Evolutionary conservation across 2,329 filamentous ascomycete genomes (phyloP).

Genomic region (Arthrobotrys pseudoclavata): DNA sequence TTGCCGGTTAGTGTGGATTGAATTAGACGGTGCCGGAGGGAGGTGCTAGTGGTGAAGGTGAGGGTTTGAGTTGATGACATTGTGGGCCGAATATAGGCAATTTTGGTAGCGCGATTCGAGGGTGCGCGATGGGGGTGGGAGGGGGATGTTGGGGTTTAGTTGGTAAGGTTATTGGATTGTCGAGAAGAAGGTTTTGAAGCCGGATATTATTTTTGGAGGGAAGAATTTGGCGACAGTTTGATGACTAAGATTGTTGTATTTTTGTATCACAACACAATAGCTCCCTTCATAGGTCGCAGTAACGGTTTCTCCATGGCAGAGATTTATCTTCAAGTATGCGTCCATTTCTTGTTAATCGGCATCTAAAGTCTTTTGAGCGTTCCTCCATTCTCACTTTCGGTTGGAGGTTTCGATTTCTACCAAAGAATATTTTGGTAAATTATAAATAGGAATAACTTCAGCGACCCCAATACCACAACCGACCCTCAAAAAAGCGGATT

Average conservation of each 20-base stretch:
- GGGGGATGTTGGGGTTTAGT: not conserved
- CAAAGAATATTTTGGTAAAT: no score
- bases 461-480: no score
- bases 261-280: not conserved
- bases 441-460: no score
- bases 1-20: slow-evolving; percentile 92
- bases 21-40: slow-evolving; percentile 85
- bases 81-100: not conserved
- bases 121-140: not conserved
- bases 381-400: no score
- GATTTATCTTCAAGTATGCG: no score
- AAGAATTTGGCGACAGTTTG: slow-evolving; percentile 13
- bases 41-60: slow-evolving; percentile 85
- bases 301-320: no score
- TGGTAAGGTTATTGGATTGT: not conserved
- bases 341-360: no score
- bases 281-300: no score
- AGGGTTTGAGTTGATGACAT: slow-evolving; percentile 70
- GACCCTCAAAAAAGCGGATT: no score
- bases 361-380: no score
- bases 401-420: no score
- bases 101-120: slow-evolving; percentile 13
- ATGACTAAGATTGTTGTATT: slow-evolving; percentile 50
- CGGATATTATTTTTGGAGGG: slow-evolving; percentile 35
- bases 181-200: slow-evolving; percentile 5